These are phyloP conservation scores for Ichthyophthirius multifiliis DNA, from an alignment of 169 alveolate species.

Conservation along the genomic window DNA sequence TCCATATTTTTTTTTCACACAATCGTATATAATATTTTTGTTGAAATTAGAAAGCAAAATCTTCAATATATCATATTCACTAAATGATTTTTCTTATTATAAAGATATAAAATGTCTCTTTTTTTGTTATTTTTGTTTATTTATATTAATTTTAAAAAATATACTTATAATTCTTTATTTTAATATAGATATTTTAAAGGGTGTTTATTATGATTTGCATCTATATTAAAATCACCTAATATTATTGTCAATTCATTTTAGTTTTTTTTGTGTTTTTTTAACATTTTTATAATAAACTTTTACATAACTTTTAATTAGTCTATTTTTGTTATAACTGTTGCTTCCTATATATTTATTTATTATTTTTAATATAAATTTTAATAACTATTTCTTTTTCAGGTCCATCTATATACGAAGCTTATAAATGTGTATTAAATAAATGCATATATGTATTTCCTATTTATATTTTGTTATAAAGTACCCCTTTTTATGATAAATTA, in stretches of 20 bases:
- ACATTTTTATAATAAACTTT: constrained; percentile 7
- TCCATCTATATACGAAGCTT: constrained; percentile 47
- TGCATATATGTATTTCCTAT: constrained; percentile 27
- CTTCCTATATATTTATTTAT: background rate
- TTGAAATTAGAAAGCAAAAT: constrained; percentile 1
- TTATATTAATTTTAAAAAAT: background rate
- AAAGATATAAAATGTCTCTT: no score
- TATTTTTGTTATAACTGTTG: constrained; percentile 12
- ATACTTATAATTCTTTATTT: background rate
- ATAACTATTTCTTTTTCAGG: constrained; percentile 6
- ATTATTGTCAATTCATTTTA: constrained; percentile 28
- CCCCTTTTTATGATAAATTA: constrained; percentile 21
- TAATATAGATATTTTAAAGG: background rate
- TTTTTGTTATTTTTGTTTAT: no score
- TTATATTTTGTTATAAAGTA: constrained; percentile 27
- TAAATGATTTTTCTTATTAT: background rate
- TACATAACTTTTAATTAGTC: constrained; percentile 13
- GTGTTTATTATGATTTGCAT: constrained; percentile 8
- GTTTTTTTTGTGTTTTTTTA: constrained; percentile 8
- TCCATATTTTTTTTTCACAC: no score
- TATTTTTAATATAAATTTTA: background rate
- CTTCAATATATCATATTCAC: constrained; percentile 1
- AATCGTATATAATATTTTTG: no score
- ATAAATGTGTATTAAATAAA: constrained; percentile 47
- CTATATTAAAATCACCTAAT: constrained; percentile 56